These are phyloP conservation scores for Plectosphaerella cucumerina DNA, from an alignment of 2,329 filamentous ascomycete genomes.

Conservation along the genomic window DNA sequence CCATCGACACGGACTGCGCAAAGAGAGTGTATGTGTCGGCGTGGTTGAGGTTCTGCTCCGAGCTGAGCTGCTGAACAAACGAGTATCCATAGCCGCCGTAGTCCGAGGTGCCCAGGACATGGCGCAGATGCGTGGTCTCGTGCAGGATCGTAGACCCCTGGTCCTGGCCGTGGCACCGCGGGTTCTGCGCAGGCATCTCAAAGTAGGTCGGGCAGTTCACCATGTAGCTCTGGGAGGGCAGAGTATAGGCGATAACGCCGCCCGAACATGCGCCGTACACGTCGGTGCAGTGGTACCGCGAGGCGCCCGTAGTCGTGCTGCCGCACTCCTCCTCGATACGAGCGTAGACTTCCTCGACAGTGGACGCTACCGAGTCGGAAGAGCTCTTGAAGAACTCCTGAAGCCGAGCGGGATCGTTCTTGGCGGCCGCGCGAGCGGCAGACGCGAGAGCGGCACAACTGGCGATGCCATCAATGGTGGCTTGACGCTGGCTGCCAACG, in stretches of 20 bases:
- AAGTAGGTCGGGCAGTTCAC: constrained; percentile 61
- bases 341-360: constrained; percentile 46
- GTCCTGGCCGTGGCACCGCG: constrained; percentile 59
- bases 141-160: constrained; percentile 62
- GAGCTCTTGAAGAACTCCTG: constrained; percentile 62
- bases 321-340: constrained; percentile 50
- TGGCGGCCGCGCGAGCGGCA: constrained; percentile 13
- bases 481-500: constrained; percentile 34
- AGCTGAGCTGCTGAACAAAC: constrained; percentile 44
- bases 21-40: constrained; percentile 54
- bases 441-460: constrained; percentile 48
- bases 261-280: constrained; percentile 26
- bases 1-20: constrained; percentile 30
- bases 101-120: constrained; percentile 55
- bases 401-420: constrained; percentile 30
- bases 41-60: constrained; percentile 51
- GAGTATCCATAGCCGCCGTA: constrained; percentile 51
- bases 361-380: constrained; percentile 25
- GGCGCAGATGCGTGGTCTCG: constrained; percentile 60
- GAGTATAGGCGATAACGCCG: constrained; percentile 56
- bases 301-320: constrained; percentile 40
- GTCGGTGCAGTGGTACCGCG: constrained; percentile 57
- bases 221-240: constrained; percentile 49
- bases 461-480: constrained; percentile 40
- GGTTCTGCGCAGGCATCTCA: constrained; percentile 43